A percentile compares a stretch with the other conserved stretches of the same genome.
These are phyloP conservation scores for Penicillium coprophilum DNA, from an alignment of 495 filamentous ascomycete genomes.

Conservation along the genomic window DNA sequence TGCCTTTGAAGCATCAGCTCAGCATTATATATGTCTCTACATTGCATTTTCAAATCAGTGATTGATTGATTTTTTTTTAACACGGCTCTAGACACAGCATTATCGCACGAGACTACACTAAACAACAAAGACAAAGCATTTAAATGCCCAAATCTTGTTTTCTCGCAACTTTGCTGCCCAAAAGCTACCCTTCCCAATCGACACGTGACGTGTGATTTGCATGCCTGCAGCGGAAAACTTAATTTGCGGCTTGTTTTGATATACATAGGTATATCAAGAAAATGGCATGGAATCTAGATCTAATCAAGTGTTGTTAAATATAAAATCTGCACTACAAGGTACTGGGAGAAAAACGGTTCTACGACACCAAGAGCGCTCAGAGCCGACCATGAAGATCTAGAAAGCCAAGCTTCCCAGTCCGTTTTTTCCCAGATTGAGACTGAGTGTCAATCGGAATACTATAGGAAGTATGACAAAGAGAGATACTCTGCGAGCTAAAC, in stretches of 20 bases:
- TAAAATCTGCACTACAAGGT: not conserved
- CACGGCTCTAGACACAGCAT: not conserved
- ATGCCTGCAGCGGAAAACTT: not conserved
- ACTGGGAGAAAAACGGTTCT: not conserved
- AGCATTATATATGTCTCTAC: not conserved
- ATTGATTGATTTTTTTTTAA: not conserved
- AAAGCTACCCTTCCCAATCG: not conserved
- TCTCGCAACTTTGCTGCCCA: not conserved
- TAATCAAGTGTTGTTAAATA: not conserved
- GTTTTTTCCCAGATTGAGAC: not conserved
- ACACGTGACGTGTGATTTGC: not conserved
- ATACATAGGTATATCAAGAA: not conserved
- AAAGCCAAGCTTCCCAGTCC: not conserved
- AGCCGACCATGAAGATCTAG: not conserved
- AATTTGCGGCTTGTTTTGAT: not conserved
- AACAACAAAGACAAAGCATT: not conserved
- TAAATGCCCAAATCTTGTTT: not conserved
- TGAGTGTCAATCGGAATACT: not conserved
- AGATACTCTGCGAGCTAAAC: not conserved
- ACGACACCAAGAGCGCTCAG: not conserved
- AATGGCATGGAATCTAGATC: not conserved
- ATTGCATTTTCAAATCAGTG: not conserved
- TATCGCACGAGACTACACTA: not conserved
- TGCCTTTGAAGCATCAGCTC: not conserved
- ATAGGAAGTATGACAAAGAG: not conserved